These are phyloP conservation scores for Phytophthora kernoviae DNA, from an alignment of 352 stramenopile species.

Conservation along the genomic window DNA sequence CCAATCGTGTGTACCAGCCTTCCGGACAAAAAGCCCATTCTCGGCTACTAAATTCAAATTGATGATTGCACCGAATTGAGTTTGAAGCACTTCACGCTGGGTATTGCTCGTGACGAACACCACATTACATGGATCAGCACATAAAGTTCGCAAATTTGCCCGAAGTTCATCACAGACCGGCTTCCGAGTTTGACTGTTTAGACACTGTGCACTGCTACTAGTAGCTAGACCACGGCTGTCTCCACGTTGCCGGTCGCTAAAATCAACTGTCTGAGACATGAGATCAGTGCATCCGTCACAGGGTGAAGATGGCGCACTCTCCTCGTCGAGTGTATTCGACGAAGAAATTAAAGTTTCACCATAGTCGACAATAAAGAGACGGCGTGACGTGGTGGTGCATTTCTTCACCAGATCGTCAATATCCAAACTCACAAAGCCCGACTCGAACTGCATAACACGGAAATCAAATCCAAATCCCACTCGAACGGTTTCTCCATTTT, in stretches of 20 bases:
- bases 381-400: constrained; percentile 58
- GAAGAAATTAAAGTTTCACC: constrained; percentile 94
- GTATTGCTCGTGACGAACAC: constrained; percentile 77
- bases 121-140: constrained; percentile 61
- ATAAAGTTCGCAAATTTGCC: constrained; percentile 60
- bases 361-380: constrained; percentile 98
- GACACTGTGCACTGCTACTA: constrained; percentile 33
- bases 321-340: constrained; percentile 66
- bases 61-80: constrained; percentile 54
- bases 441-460: constrained; percentile 95
- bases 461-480: constrained; percentile 97
- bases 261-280: constrained; percentile 9
- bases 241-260: constrained; percentile 8
- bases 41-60: constrained; percentile 69
- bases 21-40: constrained; percentile 73
- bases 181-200: constrained; percentile 74
- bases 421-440: constrained; percentile 93
- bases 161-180: constrained; percentile 61
- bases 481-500: constrained; percentile 71
- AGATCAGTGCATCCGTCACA: constrained; percentile 10
- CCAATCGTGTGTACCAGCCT: constrained; percentile 39
- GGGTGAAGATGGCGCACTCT: constrained; percentile 53
- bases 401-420: constrained; percentile 86
- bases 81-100: constrained; percentile 55
- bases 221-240: constrained; percentile 30